Evolutionary conservation across 805 yeast genomes (phyloP), one percentile per base, ranked within the genome.

Genomic region (Candida schatavii): DNA sequence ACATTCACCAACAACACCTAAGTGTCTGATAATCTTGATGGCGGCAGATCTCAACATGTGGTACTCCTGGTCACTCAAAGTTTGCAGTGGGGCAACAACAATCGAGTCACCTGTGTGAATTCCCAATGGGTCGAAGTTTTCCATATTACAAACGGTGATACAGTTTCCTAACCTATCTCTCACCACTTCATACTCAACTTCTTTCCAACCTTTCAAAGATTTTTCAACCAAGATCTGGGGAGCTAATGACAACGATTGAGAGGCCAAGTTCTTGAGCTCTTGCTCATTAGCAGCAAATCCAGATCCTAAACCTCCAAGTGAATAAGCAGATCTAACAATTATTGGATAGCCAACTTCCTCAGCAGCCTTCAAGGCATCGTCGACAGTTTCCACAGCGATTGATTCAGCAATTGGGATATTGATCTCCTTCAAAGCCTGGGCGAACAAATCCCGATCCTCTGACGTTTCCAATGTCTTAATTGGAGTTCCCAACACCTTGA

Each of bases 1-100:
- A 80, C 99, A 91, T 72, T 91, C 99, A 68, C 99, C 99, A 54
- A 91, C 97, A 51, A 91, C 99, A 63, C 99, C 99, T 61, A 91
- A 76, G 62, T 91, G 99, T 68, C 98, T 88, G 57, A 91, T 91
- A 59, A 91, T 88, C 70, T 93, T 93, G 66, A 93, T 88, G 43
- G 99, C 99, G 43, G 99, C 96, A 37, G 95, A 76, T 74, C 99
- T 84, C 57, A 91, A 81, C 99, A 91, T 93, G 71, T 91, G 96
- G 70, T 88, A 91, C 62, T 91, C 99, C 64, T 90, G 96, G 67
- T 91, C 99, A 29, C 96, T 85, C 56, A 91, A 73, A 31, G 99
- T 91, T 70, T 91, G 99, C 33, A 97, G 89, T 38, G 99, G 99
- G 42, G 99, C 99, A 59, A 93, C 97, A 38, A 91, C 99, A 56